Conservation (phyloP, 2,329 filamentous ascomycete genomes). For the Cytospora mali region DNA sequence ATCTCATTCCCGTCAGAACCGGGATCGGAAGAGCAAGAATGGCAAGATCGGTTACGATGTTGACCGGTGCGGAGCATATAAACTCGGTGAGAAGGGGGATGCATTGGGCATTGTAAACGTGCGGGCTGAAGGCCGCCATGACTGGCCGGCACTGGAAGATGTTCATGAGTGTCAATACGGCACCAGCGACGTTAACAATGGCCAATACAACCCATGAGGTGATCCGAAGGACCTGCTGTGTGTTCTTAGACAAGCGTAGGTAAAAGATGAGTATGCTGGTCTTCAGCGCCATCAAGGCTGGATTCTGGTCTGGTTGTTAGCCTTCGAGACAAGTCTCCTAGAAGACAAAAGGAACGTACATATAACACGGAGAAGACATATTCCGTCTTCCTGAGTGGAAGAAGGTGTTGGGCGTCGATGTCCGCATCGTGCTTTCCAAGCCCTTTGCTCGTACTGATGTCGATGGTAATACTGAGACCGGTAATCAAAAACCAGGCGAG, state of each 20-base stretch:
- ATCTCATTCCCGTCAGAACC: slow-evolving; percentile 80
- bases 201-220: slow-evolving; percentile 79
- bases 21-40: slow-evolving; percentile 88
- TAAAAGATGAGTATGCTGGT: slow-evolving; percentile 93
- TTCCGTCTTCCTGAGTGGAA: slow-evolving; percentile 59
- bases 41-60: slow-evolving; percentile 87
- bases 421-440: slow-evolving; percentile 69
- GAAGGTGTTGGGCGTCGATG: slow-evolving; percentile 53
- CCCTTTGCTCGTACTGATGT: slow-evolving; percentile 64
- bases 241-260: slow-evolving; percentile 77
- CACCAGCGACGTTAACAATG: slow-evolving; percentile 77
- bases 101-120: slow-evolving; percentile 44
- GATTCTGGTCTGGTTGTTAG: slow-evolving; percentile 63
- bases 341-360: slow-evolving; percentile 42
- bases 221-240: slow-evolving; percentile 73
- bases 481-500: slow-evolving; percentile 75
- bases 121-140: slow-evolving; percentile 64
- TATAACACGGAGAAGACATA: slow-evolving; percentile 68
- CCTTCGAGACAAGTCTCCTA: neutral
- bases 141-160: slow-evolving; percentile 84
- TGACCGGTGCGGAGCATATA: slow-evolving; percentile 80
- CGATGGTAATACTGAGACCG: slow-evolving; percentile 68
- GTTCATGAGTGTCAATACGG: slow-evolving; percentile 82
- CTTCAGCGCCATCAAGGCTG: slow-evolving; percentile 87
- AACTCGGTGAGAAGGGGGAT: slow-evolving; percentile 64